phyloP scores from a whole-genome alignment of 2,329 filamentous ascomycete genomes.

The Colletotrichum euphorbiae region DNA sequence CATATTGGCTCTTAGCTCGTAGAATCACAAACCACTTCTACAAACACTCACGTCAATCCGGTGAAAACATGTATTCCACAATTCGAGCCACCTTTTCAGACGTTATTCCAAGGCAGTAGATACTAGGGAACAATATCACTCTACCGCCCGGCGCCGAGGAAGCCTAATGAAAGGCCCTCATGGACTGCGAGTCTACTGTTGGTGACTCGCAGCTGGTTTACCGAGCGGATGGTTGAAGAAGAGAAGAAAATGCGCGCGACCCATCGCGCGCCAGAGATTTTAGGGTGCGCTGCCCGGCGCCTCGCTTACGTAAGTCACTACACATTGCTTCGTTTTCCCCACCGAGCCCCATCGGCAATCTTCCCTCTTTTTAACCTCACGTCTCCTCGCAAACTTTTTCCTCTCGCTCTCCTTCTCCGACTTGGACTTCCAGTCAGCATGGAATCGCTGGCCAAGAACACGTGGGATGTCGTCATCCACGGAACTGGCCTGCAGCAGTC shows the following conservation, averaged over 20 bases:
- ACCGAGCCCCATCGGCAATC: constrained; percentile 36
- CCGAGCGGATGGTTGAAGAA: constrained; percentile 54
- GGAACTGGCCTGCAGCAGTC: constrained; percentile 84
- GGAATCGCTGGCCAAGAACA: constrained; percentile 79
- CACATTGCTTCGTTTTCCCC: constrained; percentile 32
- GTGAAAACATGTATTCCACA: constrained; percentile 72
- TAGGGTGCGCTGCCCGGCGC: constrained; percentile 33
- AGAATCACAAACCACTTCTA: background rate
- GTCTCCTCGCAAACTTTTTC: constrained; percentile 35
- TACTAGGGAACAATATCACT: constrained; percentile 75
- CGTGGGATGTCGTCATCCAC: constrained; percentile 83
- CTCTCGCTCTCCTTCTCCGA: background rate
- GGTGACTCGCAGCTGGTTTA: constrained; percentile 45
- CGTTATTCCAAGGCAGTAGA: constrained; percentile 86
- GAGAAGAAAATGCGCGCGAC: constrained; percentile 44
- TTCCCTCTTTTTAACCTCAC: constrained; percentile 39
- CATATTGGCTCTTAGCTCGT: no score
- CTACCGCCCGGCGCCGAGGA: constrained; percentile 70
- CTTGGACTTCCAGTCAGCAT: constrained; percentile 57
- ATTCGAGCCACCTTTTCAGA: constrained; percentile 88
- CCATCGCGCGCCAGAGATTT: constrained; percentile 29
- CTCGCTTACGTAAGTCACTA: background rate
- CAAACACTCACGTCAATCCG: background rate
- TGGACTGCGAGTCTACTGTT: constrained; percentile 46
- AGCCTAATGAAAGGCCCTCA: constrained; percentile 65